Percentiles rank a stretch among this genome's conserved stretches.
Evolutionary conservation across 2,329 filamentous ascomycete species (phyloP).

Genomic region (Cladosporium sp.): DNA sequence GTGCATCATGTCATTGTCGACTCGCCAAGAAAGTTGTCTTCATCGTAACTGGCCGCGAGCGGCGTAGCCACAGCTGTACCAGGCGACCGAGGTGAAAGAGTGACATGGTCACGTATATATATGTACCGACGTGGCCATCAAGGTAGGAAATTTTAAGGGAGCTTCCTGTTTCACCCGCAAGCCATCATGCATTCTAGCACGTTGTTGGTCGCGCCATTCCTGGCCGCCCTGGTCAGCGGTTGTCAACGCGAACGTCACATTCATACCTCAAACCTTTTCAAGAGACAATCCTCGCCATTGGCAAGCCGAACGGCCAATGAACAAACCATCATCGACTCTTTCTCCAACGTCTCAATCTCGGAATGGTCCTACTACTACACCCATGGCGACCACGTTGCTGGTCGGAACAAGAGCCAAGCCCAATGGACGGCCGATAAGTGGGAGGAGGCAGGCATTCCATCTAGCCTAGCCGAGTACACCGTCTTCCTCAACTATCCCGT

Average conservation of each 20-base stretch:
- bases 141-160: background rate
- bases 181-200: background rate
- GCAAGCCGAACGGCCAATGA: constrained; percentile 32
- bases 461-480: constrained; percentile 34
- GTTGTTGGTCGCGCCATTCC: background rate
- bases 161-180: background rate
- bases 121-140: constrained; percentile 1
- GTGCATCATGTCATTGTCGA: background rate
- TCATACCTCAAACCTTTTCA: constrained; percentile 7
- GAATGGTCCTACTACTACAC: constrained; percentile 37
- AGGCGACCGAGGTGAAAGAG: background rate
- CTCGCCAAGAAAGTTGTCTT: constrained; percentile 1
- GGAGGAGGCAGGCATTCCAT: constrained; percentile 41
- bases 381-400: constrained; percentile 37
- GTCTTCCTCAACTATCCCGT: constrained; percentile 44
- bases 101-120: background rate
- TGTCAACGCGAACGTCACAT: constrained; percentile 14
- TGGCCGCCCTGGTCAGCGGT: background rate
- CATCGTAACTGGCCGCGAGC: background rate
- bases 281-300: constrained; percentile 12
- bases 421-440: constrained; percentile 43
- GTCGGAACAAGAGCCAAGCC: constrained; percentile 43
- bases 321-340: constrained; percentile 36
- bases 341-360: constrained; percentile 36
- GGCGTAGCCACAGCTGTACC: background rate